These are phyloP conservation scores for Magnolia changhungtana DNA, from an alignment of 164 flowering plant species.

Conservation along the genomic window DNA sequence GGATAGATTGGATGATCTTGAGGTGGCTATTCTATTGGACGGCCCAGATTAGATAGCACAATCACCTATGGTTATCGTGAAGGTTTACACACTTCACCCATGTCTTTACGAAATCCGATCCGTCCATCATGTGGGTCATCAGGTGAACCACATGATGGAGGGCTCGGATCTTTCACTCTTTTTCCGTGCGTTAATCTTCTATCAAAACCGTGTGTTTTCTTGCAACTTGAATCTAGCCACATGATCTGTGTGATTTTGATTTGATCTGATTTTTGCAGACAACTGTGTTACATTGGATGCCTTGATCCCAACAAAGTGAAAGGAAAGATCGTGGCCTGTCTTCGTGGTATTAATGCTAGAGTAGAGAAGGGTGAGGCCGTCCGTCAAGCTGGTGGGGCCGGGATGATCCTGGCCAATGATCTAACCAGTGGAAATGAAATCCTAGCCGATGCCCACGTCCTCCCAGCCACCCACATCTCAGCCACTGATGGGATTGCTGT, in stretches of 20 bases:
- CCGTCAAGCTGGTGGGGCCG: slow-evolving; percentile 47
- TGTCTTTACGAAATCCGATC: too few species aligned
- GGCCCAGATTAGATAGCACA: too few species aligned
- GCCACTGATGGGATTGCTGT: slow-evolving; percentile 36
- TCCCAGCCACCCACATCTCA: slow-evolving; percentile 47
- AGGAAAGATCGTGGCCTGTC: slow-evolving; percentile 61
- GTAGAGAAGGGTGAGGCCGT: slow-evolving; percentile 42
- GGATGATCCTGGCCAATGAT: slow-evolving; percentile 53
- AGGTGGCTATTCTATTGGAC: too few species aligned
- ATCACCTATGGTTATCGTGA: too few species aligned
- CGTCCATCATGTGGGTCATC: neutral
- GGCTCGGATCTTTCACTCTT: neutral
- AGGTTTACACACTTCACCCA: neutral
- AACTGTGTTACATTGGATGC: slow-evolving; percentile 26
- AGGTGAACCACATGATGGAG: neutral
- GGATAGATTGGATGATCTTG: too few species aligned
- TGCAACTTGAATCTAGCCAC: neutral
- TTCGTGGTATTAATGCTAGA: slow-evolving; percentile 38
- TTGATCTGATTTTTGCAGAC: neutral
- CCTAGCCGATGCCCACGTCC: slow-evolving; percentile 40
- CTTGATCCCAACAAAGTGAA: slow-evolving; percentile 48
- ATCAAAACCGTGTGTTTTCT: neutral
- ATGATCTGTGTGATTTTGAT: too few species aligned
- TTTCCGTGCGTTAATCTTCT: neutral
- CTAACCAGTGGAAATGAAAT: slow-evolving; percentile 28